Evolutionary conservation across 768 basidiomycete genomes (phyloP).

Genomic region (Russula ochroleuca): DNA sequence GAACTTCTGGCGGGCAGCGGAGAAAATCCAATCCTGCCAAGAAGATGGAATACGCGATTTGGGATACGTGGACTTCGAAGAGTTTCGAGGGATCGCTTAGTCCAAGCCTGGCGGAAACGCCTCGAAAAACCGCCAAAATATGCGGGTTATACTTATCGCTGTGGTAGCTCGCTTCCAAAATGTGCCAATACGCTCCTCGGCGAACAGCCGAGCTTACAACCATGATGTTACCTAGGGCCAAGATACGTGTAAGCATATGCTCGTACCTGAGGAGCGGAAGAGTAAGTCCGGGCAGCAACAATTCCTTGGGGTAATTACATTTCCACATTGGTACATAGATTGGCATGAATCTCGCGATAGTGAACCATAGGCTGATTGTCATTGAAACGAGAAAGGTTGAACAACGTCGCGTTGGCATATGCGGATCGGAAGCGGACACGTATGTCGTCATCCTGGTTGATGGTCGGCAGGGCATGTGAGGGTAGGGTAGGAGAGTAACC

Average conservation of each 20-base stretch:
- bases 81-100: slow-evolving; percentile 55
- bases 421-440: slow-evolving; percentile 80
- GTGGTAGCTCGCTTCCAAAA: slow-evolving; percentile 64
- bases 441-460: slow-evolving; percentile 70
- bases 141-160: slow-evolving; percentile 39
- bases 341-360: slow-evolving; percentile 47
- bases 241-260: slow-evolving; percentile 64
- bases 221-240: slow-evolving; percentile 73
- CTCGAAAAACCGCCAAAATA: slow-evolving; percentile 50
- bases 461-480: slow-evolving; percentile 44
- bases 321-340: slow-evolving; percentile 43
- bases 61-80: slow-evolving; percentile 74
- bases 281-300: neutral
- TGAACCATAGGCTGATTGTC: slow-evolving; percentile 35
- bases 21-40: slow-evolving; percentile 47
- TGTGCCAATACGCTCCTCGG: slow-evolving; percentile 81
- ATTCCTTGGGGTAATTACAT: slow-evolving; percentile 41
- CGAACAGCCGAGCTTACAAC: slow-evolving; percentile 72
- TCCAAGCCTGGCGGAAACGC: slow-evolving; percentile 65
- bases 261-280: slow-evolving; percentile 43
- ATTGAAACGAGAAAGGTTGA: slow-evolving; percentile 45
- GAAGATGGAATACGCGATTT: slow-evolving; percentile 66
- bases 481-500: slow-evolving; percentile 33
- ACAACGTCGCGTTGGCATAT: slow-evolving; percentile 52
- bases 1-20: slow-evolving; percentile 59